A percentile compares a stretch with the other conserved stretches of the same genome.
phyloP scores from a whole-genome alignment of 345 rosid species.

The Durio zibethinus region DNA sequence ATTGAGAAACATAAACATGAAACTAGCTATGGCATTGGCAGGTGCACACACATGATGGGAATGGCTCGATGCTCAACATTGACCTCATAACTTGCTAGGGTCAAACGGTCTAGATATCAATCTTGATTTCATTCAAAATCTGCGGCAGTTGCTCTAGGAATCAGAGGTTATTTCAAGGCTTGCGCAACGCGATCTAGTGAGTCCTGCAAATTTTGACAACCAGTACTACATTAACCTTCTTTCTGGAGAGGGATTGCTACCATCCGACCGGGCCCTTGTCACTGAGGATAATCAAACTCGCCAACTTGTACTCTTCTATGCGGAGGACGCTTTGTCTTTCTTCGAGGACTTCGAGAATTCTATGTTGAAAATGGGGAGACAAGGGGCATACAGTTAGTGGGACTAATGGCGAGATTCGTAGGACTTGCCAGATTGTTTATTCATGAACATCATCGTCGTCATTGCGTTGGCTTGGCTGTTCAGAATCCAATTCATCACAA shows the following conservation, averaged over 20 bases:
- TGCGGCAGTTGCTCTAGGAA: conserved; percentile 57
- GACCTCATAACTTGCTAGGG: conserved; percentile 48
- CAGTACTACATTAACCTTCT: conserved; percentile 74
- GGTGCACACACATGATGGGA: conserved; percentile 85
- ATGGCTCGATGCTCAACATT: conserved; percentile 77
- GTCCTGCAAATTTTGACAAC: conserved; percentile 77
- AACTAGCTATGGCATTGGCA: not conserved
- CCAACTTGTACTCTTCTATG: conserved; percentile 50
- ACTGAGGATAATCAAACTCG: conserved; percentile 47
- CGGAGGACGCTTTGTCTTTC: conserved; percentile 45
- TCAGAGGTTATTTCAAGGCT: conserved; percentile 24
- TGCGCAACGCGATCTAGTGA: conserved; percentile 65
- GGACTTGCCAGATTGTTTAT: conserved; percentile 47
- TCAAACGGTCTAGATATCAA: conserved; percentile 39
- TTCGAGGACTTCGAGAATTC: conserved; percentile 29
- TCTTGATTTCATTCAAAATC: conserved; percentile 54
- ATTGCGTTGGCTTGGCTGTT: too few species aligned
- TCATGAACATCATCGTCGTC: conserved; percentile 11
- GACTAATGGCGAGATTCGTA: conserved; percentile 37
- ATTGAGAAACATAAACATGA: not conserved
- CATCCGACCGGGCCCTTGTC: conserved; percentile 67
- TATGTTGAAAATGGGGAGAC: not conserved
- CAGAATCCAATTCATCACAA: not conserved
- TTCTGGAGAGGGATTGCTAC: conserved; percentile 75
- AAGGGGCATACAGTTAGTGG: conserved; percentile 21